Evolutionary conservation across 2,329 filamentous ascomycete species (phyloP), one percentile per base, ranked within the genome.

Genomic region (Neocucurbitaria cava): DNA sequence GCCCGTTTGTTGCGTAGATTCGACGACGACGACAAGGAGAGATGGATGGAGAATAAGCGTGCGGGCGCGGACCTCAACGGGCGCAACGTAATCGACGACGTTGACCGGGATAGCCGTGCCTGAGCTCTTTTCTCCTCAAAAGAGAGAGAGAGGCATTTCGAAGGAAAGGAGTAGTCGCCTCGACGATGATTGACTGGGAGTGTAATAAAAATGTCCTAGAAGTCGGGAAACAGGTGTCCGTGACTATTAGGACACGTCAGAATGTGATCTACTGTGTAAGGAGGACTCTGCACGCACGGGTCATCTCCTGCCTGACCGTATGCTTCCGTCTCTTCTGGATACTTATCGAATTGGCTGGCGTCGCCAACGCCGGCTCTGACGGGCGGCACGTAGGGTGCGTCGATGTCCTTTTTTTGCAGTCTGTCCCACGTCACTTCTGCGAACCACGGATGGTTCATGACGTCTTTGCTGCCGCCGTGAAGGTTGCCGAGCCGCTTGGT

Each of bases 361-460:
- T 99, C 95, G 54, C 95, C 95, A 26, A 92, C 89, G 38, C 95
- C 95, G 38, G 92, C 93, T 75, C 95, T 90, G 58, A 99, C 94
- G 0, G 95, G 95, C 15, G 95, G 95, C 50, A 96, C 95, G 74
- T 99, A 99, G 5, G 95, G 95, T 33, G 95, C 95, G 77, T 99
- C 95, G 58, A 99, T 99, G 70, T 99, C 95, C 79, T 97, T 98
- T 76, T 92, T 90, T 33, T 90, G 88, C 66, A 99, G 80, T 59
- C 95, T 84, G 71, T 99, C 95, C 95, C 95, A 99, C 2, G 95
- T 98, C 46, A 99, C 95, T 78, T 99, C 95, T 7, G 91, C 85
- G 72, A 99, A 99, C 95, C 95, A 99, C 1, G 90, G 85, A 72
- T 99, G 95, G 65, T 88, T 90, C 85, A 97, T 98, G 64, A 99